phyloP scores from a whole-genome alignment of 768 basidiomycete species.

The Mycena sanguinolenta region DNA sequence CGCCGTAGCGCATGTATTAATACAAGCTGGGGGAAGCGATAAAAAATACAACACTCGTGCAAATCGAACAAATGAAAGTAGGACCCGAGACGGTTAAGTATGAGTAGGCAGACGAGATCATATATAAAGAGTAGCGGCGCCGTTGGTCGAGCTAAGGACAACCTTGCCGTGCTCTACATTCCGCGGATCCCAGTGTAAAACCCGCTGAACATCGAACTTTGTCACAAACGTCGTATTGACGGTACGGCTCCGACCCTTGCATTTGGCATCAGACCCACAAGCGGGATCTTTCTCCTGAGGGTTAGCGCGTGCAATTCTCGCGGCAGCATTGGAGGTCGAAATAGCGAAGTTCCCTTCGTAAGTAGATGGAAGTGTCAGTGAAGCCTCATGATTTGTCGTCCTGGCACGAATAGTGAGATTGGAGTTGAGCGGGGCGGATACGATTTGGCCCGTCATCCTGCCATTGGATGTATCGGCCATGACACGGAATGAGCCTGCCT shows the following conservation, averaged over 20 bases:
- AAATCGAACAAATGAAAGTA: constrained; percentile 25
- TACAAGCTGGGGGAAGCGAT: background rate
- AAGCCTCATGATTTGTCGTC: constrained; percentile 45
- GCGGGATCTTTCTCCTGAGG: constrained; percentile 48
- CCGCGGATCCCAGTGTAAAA: constrained; percentile 33
- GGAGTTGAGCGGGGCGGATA: constrained; percentile 51
- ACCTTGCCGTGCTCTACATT: constrained; percentile 24
- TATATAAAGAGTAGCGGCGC: background rate
- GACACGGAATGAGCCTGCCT: constrained; percentile 51
- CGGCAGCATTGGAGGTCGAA: constrained; percentile 40
- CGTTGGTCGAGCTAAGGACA: constrained; percentile 27
- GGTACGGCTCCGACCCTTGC: constrained; percentile 47
- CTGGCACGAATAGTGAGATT: constrained; percentile 45
- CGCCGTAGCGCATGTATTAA: constrained; percentile 12
- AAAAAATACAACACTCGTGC: constrained; percentile 8
- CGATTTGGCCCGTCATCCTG: constrained; percentile 44
- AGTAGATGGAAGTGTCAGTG: constrained; percentile 47
- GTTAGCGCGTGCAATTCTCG: constrained; percentile 35
- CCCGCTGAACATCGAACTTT: constrained; percentile 1
- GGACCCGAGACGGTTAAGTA: background rate
- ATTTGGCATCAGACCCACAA: background rate
- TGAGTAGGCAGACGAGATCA: background rate
- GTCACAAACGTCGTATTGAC: constrained; percentile 23
- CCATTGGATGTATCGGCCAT: constrained; percentile 46
- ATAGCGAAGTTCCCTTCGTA: constrained; percentile 59